Percentiles rank a stretch among this genome's conserved stretches.
Evolutionary conservation across 768 basidiomycete species (phyloP).

Genomic region (Suillus placidus): DNA sequence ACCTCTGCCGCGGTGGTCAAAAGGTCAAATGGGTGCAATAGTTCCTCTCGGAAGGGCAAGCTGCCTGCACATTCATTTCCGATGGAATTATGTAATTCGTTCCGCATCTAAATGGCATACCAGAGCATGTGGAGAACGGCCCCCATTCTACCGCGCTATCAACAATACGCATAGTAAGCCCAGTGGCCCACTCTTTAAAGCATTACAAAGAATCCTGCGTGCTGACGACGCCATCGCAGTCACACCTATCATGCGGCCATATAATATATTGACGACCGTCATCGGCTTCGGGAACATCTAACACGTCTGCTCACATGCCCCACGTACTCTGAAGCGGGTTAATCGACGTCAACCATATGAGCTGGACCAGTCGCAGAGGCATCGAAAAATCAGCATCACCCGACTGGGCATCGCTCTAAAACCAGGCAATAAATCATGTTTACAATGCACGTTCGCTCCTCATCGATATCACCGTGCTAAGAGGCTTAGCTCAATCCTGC

Average conservation of each 20-base stretch:
- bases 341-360: neutral
- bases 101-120: neutral
- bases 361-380: neutral
- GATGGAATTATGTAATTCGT: neutral
- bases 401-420: neutral
- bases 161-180: neutral
- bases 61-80: neutral
- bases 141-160: neutral
- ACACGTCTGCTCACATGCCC: neutral
- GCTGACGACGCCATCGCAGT: neutral
- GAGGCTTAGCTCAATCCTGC: neutral
- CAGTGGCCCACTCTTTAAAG: neutral
- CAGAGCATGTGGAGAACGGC: neutral
- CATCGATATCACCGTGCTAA: neutral
- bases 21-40: constrained; percentile 6
- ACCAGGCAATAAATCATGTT: neutral
- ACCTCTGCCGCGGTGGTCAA: neutral
- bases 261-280: neutral
- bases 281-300: neutral
- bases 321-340: neutral
- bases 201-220: neutral
- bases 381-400: neutral
- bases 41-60: neutral
- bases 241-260: neutral
- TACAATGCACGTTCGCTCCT: neutral